These are phyloP conservation scores for Plenodomus tracheiphilus DNA, from an alignment of 2,329 filamentous ascomycete genomes.

Conservation along the genomic window DNA sequence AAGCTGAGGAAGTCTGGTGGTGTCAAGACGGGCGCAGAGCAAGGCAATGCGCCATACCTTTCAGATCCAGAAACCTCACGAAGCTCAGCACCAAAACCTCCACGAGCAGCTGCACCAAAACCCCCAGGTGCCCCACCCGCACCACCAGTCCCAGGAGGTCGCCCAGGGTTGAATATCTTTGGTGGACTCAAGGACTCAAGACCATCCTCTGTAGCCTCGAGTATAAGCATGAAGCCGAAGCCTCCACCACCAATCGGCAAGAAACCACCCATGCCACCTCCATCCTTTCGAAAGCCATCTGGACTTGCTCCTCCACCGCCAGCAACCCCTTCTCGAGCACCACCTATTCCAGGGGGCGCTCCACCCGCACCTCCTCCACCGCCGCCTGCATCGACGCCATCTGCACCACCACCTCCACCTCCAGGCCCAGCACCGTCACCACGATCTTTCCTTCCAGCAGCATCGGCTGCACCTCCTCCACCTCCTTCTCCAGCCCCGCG, in stretches of 20 bases:
- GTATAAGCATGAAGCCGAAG: slow-evolving; percentile 61
- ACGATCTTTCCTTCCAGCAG: slow-evolving; percentile 8
- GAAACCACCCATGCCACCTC: slow-evolving; percentile 66
- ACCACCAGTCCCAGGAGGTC: slow-evolving; percentile 54
- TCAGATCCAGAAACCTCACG: slow-evolving; percentile 73
- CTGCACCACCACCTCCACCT: slow-evolving; percentile 47
- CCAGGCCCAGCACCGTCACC: slow-evolving; percentile 47
- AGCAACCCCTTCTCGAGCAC: slow-evolving; percentile 48
- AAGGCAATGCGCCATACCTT: slow-evolving; percentile 69
- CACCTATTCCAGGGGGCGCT: slow-evolving; percentile 39
- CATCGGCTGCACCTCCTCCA: slow-evolving; percentile 21
- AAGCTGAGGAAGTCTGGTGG: slow-evolving; percentile 88
- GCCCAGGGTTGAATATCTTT: slow-evolving; percentile 64
- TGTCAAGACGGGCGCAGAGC: slow-evolving; percentile 59
- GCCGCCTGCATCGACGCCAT: slow-evolving; percentile 46
- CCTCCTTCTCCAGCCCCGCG: slow-evolving; percentile 23
- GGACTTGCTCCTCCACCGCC: slow-evolving; percentile 49
- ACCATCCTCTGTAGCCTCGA: slow-evolving; percentile 63
- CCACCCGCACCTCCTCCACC: slow-evolving; percentile 43
- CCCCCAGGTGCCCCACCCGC: slow-evolving; percentile 53
- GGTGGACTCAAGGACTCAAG: slow-evolving; percentile 55
- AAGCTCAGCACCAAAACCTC: slow-evolving; percentile 58
- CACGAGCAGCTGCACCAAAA: slow-evolving; percentile 54
- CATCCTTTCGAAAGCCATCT: slow-evolving; percentile 61
- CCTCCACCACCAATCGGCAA: slow-evolving; percentile 80